A percentile compares a stretch with the other conserved stretches of the same genome.
phyloP scores from a whole-genome alignment of 1,284 basidiomycete species.

The Ceratorhiza oryzae-sativae region DNA sequence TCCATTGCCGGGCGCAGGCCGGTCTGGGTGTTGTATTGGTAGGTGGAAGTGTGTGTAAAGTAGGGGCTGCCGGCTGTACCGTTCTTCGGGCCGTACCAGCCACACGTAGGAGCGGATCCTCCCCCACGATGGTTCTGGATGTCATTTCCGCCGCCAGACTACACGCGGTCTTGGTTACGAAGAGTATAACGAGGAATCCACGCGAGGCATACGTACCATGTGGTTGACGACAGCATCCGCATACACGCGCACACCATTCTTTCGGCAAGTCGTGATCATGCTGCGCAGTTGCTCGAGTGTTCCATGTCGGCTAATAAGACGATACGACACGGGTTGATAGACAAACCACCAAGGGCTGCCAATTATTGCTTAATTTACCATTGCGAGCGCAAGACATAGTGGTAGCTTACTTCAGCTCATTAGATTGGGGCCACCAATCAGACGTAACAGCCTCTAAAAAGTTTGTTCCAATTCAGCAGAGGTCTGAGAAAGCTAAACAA shows the following conservation, averaged over 20 bases:
- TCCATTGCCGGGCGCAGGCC: slow-evolving; percentile 37
- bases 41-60: slow-evolving; percentile 38
- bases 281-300: slow-evolving; percentile 33
- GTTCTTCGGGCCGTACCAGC: slow-evolving; percentile 37
- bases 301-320: slow-evolving; percentile 33
- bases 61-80: slow-evolving; percentile 35
- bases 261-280: slow-evolving; percentile 37
- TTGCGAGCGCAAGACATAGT: not conserved
- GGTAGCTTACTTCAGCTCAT: slow-evolving; percentile 32
- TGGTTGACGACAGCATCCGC: slow-evolving; percentile 37
- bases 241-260: slow-evolving; percentile 34
- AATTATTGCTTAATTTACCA: not conserved
- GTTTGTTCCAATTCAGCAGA: not conserved
- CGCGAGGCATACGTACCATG: slow-evolving; percentile 6
- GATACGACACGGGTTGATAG: slow-evolving; percentile 34
- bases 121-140: slow-evolving; percentile 35
- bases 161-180: not conserved
- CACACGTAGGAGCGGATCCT: slow-evolving; percentile 20
- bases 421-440: slow-evolving; percentile 37
- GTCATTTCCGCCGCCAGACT: slow-evolving; percentile 38
- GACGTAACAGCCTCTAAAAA: slow-evolving; percentile 33
- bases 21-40: slow-evolving; percentile 31
- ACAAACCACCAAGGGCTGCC: slow-evolving; percentile 37
- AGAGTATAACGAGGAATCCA: not conserved
- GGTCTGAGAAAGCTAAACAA: not conserved